Percentiles rank a stretch among this genome's conserved stretches.
Conservation (phyloP, 371 early-diverging fungal genomes). For the Mucor plumbeus region DNA sequence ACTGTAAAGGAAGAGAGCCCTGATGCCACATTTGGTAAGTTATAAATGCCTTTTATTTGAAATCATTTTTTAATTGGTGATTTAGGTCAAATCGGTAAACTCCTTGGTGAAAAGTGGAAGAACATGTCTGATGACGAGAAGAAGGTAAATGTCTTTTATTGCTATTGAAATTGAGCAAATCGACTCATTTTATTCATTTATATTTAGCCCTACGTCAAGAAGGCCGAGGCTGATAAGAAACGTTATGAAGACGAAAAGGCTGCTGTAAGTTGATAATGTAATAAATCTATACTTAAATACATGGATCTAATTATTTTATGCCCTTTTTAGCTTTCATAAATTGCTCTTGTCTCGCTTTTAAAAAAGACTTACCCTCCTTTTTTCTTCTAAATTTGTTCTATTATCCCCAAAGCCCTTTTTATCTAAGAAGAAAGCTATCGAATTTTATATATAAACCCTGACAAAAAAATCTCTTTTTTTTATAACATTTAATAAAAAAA, state of each 20-base stretch:
- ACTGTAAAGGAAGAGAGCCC: constrained; percentile 76
- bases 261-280: neutral
- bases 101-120: constrained; percentile 83
- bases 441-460: neutral
- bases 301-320: constrained; percentile 1
- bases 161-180: neutral
- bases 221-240: constrained; percentile 69
- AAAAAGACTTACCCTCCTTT: neutral
- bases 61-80: neutral
- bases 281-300: neutral
- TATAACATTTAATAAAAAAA: neutral
- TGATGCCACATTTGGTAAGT: constrained; percentile 72
- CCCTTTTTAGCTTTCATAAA: constrained; percentile 7
- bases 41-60: constrained; percentile 13
- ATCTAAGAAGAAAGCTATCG: neutral
- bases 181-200: neutral
- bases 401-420: constrained; percentile 9
- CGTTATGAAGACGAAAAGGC: constrained; percentile 80
- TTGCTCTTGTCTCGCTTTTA: neutral
- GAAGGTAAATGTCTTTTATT: constrained; percentile 25
- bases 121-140: constrained; percentile 61
- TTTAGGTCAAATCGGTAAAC: constrained; percentile 69
- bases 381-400: neutral
- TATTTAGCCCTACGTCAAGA: constrained; percentile 53
- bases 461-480: no score